Conservation (phyloP, 305 asterid species). For the Fraxinus baroniana region DNA sequence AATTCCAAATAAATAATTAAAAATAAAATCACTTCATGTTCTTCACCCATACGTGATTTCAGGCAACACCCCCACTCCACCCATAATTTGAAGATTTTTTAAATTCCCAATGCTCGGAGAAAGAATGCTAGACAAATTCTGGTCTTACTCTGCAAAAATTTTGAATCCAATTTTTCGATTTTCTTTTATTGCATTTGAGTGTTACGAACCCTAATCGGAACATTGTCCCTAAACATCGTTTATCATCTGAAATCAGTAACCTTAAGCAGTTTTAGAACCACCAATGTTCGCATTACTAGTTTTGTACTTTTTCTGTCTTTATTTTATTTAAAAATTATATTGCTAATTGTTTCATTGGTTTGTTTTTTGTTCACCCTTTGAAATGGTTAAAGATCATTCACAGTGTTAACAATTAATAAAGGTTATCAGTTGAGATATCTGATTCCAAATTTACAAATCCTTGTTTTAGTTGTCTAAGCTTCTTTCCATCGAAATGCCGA, state of each 20-base stretch:
- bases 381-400: not conserved
- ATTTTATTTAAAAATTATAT: not conserved
- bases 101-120: no score
- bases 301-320: no score
- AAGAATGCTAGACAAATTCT: no score
- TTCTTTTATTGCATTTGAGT: not conserved
- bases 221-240: not conserved
- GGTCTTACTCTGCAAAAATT: not conserved
- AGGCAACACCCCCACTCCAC: no score
- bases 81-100: no score
- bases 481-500: not conserved
- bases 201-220: not conserved
- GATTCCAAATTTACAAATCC: not conserved
- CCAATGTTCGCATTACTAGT: not conserved
- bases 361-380: not conserved
- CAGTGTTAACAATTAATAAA: not conserved
- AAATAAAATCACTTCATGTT: no score
- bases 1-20: no score
- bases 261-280: not conserved
- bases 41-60: no score
- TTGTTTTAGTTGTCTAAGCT: not conserved
- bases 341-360: not conserved
- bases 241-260: not conserved
- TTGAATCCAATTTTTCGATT: not conserved
- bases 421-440: not conserved